Evolutionary conservation across 768 basidiomycete species (phyloP), one percentile per base, ranked within the genome.

Genomic region (Harrya chromipes): DNA sequence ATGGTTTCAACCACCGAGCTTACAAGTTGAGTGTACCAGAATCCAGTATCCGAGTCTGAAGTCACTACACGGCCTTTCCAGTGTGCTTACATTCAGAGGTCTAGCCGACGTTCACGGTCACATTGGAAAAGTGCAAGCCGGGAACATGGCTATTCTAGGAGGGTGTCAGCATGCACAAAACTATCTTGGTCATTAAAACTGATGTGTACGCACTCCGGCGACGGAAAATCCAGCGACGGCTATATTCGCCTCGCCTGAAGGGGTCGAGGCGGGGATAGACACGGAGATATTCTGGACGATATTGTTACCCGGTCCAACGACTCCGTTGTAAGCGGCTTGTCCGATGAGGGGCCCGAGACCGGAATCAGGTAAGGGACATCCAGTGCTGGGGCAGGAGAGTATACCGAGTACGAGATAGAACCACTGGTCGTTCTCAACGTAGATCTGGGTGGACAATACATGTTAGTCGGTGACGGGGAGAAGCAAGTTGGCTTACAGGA

Each of bases 91-190:
- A 23, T 23, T 23, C 23, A 27, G 2, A 10, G 9, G 8, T 27
- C 46, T 47, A 42, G 27, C 31, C 19, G 39, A 41, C 46, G n/a
- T 17, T 13, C 13, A 47, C n/a, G 5, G 46, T 47, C 21, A 47
- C 38, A n/a, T 41, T 40, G 6, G 29, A 21, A 33, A 21, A 33
- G 29, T 31, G 38, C 38, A 42, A 42, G n/a, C 7, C 29, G 33
- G 29, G 46, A 17, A 23, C 21, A 21, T 31, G 11, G 29, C 20
- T 11, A 27, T 5, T 2, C 27, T 27, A 27, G 27, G 2, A 11
- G 10, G 8, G 9, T 5, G 27, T 27, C 9, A 27, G 27, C 27
- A 27, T n/a, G n/a, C 10, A 11, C 27, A 7, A 27, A 23, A 27
- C 27, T 10, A 27, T 27, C 27, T 27, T 11, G 27, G 8, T 27